A percentile compares a stretch with the other conserved stretches of the same genome.
Conservation (phyloP, 1,139 yeast genomes). For the Yamadazyma dendronema region DNA sequence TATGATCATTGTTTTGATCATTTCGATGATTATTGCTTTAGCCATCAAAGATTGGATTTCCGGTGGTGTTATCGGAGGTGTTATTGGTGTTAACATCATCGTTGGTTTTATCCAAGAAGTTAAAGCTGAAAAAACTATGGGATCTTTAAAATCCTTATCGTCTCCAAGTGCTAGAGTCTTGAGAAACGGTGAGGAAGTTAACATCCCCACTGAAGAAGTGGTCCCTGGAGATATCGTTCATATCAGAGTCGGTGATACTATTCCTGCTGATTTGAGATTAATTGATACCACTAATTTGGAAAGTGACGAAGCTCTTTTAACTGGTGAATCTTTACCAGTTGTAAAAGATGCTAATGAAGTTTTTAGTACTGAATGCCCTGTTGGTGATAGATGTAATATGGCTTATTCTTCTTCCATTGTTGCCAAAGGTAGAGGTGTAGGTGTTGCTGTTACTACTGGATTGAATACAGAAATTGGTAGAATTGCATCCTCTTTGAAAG, state of each 20-base stretch:
- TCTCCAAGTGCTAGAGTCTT: constrained; percentile 73
- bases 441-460: constrained; percentile 67
- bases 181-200: constrained; percentile 59
- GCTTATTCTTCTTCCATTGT: constrained; percentile 71
- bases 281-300: constrained; percentile 65
- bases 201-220: constrained; percentile 64
- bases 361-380: constrained; percentile 48
- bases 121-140: constrained; percentile 81
- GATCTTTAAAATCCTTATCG: constrained; percentile 63
- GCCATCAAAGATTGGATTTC: constrained; percentile 80
- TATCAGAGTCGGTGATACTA: constrained; percentile 71
- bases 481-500: constrained; percentile 64
- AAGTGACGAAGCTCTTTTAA: constrained; percentile 76
- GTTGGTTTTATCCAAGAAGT: constrained; percentile 73
- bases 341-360: constrained; percentile 47
- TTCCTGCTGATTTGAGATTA: constrained; percentile 75
- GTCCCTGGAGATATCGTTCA: constrained; percentile 77
- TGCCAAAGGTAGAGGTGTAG: constrained; percentile 74
- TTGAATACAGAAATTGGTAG: constrained; percentile 73
- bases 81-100: constrained; percentile 60
- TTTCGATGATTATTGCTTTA: constrained; percentile 73
- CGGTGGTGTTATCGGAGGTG: constrained; percentile 79
- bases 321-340: constrained; percentile 83
- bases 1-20: constrained; percentile 71
- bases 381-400: constrained; percentile 76